A percentile compares a stretch with the other conserved stretches of the same genome.
phyloP scores from a whole-genome alignment of 2,329 filamentous ascomycete species.

The Fusarium devonianum region DNA sequence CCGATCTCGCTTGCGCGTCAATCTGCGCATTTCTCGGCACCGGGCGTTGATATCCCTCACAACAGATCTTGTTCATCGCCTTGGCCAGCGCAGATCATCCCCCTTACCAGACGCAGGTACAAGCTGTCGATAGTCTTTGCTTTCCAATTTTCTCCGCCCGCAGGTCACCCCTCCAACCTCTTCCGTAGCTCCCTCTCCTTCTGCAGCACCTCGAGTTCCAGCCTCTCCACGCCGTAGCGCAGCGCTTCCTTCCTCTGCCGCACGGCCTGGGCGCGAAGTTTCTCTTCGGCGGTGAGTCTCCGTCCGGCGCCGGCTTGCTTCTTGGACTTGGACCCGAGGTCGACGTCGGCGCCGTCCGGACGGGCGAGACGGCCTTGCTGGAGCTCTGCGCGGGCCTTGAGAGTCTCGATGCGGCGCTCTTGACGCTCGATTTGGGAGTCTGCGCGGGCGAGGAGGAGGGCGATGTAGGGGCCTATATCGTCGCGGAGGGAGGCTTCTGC shows the following conservation, averaged over 20 bases:
- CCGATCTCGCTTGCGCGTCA: constrained; percentile 27
- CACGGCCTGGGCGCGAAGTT: constrained; percentile 65
- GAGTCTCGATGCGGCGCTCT: constrained; percentile 80
- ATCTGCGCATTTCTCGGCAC: constrained; percentile 13
- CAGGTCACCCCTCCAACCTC: constrained; percentile 51
- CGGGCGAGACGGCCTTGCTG: constrained; percentile 72
- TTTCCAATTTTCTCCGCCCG: background rate
- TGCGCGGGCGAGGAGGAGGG: constrained; percentile 80
- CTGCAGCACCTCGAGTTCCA: constrained; percentile 87
- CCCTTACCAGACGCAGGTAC: background rate
- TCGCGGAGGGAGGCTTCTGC: constrained; percentile 86
- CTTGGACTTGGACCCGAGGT: constrained; percentile 31
- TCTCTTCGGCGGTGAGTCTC: constrained; percentile 61
- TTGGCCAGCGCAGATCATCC: background rate
- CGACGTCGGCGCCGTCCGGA: constrained; percentile 32
- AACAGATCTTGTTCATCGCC: background rate
- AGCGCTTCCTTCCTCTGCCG: constrained; percentile 84
- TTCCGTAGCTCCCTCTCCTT: constrained; percentile 67
- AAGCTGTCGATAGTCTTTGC: background rate
- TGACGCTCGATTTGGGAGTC: constrained; percentile 83
- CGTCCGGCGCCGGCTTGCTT: constrained; percentile 33
- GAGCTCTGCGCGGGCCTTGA: constrained; percentile 83
- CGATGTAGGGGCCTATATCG: constrained; percentile 88
- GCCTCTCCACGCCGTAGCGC: constrained; percentile 83
- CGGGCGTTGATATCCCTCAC: constrained; percentile 1